Evolutionary conservation across 2,329 filamentous ascomycete species (phyloP), one percentile per base, ranked within the genome.

Genomic region (Trematosphaeria pertusa): DNA sequence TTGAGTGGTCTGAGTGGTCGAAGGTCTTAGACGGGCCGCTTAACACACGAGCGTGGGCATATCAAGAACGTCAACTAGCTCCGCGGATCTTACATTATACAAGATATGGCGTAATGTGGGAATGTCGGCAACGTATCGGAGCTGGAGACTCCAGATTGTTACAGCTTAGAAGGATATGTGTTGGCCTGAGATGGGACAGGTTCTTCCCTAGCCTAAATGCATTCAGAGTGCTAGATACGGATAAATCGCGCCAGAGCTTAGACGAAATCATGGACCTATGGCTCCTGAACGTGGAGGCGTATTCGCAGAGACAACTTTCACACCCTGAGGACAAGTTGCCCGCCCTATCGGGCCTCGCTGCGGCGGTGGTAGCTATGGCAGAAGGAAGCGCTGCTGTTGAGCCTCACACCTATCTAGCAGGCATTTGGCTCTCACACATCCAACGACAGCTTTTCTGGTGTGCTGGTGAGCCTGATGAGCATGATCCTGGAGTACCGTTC

Each of bases 21-120:
- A 19, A 22, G 3, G 14, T 20, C 11, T 14, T 43, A 9, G 31
- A 36, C 11, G 40, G 40, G 24, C 5, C 40, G 9, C 30, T 43
- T 9, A 24, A 24, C 10, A 43, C 21, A 19, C 30, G 40, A 11
- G 30, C 30, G 17, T 43, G 40, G 40, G 40, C 40, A 5, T 36
- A 22, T 34, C 40, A 43, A 35, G 40, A 43, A 36, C 17, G 40
- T 15, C 32, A 43, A 31, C 9, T 43, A 12, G 32, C 40, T 19
- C 40, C 40, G 11, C 30, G 40, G 15, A 43, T 43, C 36, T 4
- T 43, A 18, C 30, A 43, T 17, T 43, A 22, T 31, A 43, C 40
- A 7, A 10, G 15, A 6, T 18, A 3, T 18, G 40, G 40, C 3
- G 10, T 43, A 12, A 19, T 43, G 18, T 43, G 40, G 40, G 40